Conservation (phyloP, 1,139 yeast species). For the Scheffersomyces insectosa region DNA sequence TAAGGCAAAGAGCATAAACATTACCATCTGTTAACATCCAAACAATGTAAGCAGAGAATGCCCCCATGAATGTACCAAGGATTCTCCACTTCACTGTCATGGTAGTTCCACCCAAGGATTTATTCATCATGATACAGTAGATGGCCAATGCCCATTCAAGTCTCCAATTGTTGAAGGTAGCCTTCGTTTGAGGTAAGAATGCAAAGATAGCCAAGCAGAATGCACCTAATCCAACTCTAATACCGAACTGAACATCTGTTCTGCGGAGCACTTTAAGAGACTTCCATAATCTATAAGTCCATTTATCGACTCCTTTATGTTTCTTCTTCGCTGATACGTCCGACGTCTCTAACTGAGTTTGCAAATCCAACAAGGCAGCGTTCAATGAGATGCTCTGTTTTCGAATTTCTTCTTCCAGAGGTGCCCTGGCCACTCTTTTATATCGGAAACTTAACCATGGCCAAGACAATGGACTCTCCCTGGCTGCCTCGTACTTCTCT, state of each 20-base stretch:
- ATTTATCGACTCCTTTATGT: not conserved
- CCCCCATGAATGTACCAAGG: slow-evolving; percentile 75
- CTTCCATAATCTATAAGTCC: slow-evolving; percentile 31
- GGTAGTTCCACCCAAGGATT: slow-evolving; percentile 83
- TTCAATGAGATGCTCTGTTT: slow-evolving; percentile 22
- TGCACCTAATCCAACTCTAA: slow-evolving; percentile 80
- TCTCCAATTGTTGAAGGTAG: slow-evolving; percentile 62
- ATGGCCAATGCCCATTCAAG: slow-evolving; percentile 86
- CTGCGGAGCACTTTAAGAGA: slow-evolving; percentile 41
- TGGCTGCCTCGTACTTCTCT: slow-evolving; percentile 41
- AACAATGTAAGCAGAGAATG: slow-evolving; percentile 55
- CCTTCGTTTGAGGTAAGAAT: slow-evolving; percentile 56
- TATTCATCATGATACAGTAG: slow-evolving; percentile 81
- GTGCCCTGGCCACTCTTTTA: slow-evolving; percentile 1
- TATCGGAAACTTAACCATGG: slow-evolving; percentile 57
- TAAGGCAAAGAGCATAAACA: slow-evolving; percentile 50
- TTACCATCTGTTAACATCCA: slow-evolving; percentile 65
- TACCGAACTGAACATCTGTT: slow-evolving; percentile 75
- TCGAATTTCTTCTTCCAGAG: not conserved
- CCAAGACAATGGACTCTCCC: slow-evolving; percentile 38
- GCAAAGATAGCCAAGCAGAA: slow-evolving; percentile 68
- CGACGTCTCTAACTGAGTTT: slow-evolving; percentile 25
- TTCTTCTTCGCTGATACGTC: not conserved
- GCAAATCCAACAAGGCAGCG: slow-evolving; percentile 40
- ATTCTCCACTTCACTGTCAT: slow-evolving; percentile 78